phyloP scores from a whole-genome alignment of 805 yeast genomes.

The Kuraishia hungarica region DNA sequence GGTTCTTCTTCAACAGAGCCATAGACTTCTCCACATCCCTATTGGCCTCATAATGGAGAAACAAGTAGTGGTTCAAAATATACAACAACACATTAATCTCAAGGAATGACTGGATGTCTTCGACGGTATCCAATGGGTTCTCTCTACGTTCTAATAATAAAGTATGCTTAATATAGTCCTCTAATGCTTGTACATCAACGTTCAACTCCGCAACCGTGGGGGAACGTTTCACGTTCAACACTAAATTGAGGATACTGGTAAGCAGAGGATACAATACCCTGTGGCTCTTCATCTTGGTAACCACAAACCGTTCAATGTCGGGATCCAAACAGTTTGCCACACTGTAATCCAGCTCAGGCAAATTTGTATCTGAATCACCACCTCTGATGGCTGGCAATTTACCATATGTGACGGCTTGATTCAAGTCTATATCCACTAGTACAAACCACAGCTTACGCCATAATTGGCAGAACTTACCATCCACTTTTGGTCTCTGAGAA shows the following conservation, averaged over 20 bases:
- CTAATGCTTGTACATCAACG: neutral
- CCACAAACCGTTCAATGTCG: slow-evolving; percentile 12
- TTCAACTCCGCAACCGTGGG: slow-evolving; percentile 16
- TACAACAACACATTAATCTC: slow-evolving; percentile 8
- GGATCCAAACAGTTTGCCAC: slow-evolving; percentile 9
- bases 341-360: slow-evolving; percentile 8
- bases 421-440: slow-evolving; percentile 14
- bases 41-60: slow-evolving; percentile 11
- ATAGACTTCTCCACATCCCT: slow-evolving; percentile 3
- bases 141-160: neutral
- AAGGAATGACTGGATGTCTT: neutral
- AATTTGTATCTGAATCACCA: slow-evolving; percentile 10
- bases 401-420: slow-evolving; percentile 14
- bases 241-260: slow-evolving; percentile 11
- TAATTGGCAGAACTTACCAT: slow-evolving; percentile 12
- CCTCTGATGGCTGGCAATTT: slow-evolving; percentile 11
- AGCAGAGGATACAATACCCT: slow-evolving; percentile 10
- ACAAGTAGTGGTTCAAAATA: slow-evolving; percentile 10
- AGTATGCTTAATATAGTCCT: slow-evolving; percentile 1
- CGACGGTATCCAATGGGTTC: neutral
- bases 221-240: slow-evolving; percentile 11
- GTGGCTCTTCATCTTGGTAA: slow-evolving; percentile 12
- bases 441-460: slow-evolving; percentile 23
- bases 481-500: slow-evolving; percentile 1
- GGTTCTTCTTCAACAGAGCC: slow-evolving; percentile 1